These are phyloP conservation scores for Leccinum sublutescens DNA, from an alignment of 768 basidiomycete species.

Conservation along the genomic window DNA sequence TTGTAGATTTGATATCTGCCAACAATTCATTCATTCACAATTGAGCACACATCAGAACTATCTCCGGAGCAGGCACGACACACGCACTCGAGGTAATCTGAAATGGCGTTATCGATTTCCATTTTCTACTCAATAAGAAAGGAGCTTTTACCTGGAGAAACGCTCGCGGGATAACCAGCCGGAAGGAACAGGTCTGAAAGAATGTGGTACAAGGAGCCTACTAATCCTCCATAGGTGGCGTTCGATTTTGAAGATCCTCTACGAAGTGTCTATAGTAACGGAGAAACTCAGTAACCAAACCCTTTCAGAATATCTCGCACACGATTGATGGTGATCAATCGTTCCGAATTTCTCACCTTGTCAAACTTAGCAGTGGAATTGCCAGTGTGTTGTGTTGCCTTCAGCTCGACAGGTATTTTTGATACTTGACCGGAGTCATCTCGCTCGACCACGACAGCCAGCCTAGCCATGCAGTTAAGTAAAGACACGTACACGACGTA, in stretches of 20 bases:
- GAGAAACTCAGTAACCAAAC: slow-evolving; percentile 4
- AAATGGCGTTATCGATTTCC: background rate
- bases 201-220: slow-evolving; percentile 11
- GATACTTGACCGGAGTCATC: slow-evolving; percentile 22
- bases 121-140: background rate
- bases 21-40: background rate
- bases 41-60: slow-evolving; percentile 6
- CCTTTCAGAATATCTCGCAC: background rate
- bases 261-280: slow-evolving; percentile 2
- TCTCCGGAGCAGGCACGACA: background rate
- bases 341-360: slow-evolving; percentile 17
- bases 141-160: slow-evolving; percentile 51
- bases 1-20: slow-evolving; percentile 65
- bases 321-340: background rate
- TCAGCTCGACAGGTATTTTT: slow-evolving; percentile 14
- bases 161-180: slow-evolving; percentile 58
- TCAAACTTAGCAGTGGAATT: background rate
- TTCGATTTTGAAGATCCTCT: background rate
- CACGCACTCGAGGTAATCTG: slow-evolving; percentile 57
- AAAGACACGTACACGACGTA: background rate
- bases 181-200: slow-evolving; percentile 51
- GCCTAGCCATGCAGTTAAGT: background rate
- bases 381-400: background rate
- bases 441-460: slow-evolving; percentile 18
- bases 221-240: background rate